Percentiles rank a stretch among this genome's conserved stretches.
These are phyloP conservation scores for Austropuccinia psidii DNA, from an alignment of 1,284 basidiomycete species.

Conservation along the genomic window DNA sequence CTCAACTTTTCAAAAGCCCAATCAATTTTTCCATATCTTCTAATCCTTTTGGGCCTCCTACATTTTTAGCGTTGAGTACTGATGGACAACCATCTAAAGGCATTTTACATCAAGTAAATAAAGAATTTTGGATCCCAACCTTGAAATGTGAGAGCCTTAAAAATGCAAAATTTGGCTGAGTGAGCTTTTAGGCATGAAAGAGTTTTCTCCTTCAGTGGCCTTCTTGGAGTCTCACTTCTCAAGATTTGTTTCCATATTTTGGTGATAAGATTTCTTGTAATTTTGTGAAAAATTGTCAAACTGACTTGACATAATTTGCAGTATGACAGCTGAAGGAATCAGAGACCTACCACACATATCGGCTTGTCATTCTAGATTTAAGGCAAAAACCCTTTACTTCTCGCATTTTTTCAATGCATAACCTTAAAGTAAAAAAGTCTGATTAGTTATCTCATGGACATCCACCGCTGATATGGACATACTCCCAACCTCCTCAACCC, in stretches of 20 bases:
- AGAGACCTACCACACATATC: not conserved
- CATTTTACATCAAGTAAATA: not conserved
- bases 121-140: not conserved
- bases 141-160: not conserved
- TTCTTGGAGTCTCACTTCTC: not conserved
- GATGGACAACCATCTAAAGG: not conserved
- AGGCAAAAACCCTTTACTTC: constrained; percentile 16
- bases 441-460: too few relatives aligned
- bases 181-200: not conserved
- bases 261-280: too few relatives aligned
- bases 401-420: constrained; percentile 21
- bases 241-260: constrained; percentile 1
- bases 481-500: too few relatives aligned
- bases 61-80: constrained; percentile 1
- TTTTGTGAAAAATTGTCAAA: too few relatives aligned
- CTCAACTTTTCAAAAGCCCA: not conserved
- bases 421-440: not conserved
- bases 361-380: constrained; percentile 10
- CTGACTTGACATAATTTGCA: too few relatives aligned
- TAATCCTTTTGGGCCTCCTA: not conserved
- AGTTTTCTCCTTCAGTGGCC: not conserved
- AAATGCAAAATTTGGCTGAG: not conserved
- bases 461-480: too few relatives aligned
- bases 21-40: too few relatives aligned
- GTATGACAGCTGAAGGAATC: constrained; percentile 2